Evolutionary conservation across 2,329 filamentous ascomycete species (phyloP), one percentile per base, ranked within the genome.

Genomic region (Epicoccum sorghinum): DNA sequence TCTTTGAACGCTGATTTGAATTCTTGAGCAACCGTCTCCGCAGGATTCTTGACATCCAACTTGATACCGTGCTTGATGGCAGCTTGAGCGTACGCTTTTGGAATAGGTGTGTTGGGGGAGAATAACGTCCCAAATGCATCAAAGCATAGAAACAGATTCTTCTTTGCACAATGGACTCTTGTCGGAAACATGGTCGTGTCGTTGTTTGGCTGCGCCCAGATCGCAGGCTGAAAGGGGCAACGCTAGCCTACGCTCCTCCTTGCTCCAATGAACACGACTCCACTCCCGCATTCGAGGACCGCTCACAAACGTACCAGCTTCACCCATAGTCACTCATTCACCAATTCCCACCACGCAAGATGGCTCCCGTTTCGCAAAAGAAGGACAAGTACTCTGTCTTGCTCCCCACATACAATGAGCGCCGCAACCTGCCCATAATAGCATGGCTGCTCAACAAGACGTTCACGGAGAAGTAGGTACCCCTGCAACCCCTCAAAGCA

Each of bases 371-470:
- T 51, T 76, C 74, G 71, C 68, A 75, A 43, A 64, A 75, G 43
- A 79, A 82, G 64, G 83, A 95, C 83, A 96, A 93, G 80, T 99
- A 97, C 84, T 96, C 93, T 65, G 89, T 99, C 74, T 93, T 99
- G 73, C 86, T 99, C 62, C 95, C 95, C 53, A 99, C 95, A 59
- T 99, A 96, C 86, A 98, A 99, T 77, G 95, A 99, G 85, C 91
- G 95, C 74, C 88, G 87, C 77, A 99, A 99, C 80, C 86, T 99
- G 65, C 95, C 95, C 70, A 95, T 99, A 75, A 91, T 98, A 74
- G 86, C 89, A 71, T 98, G 92, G 91, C 82, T 99, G 76, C 84
- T 99, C 65, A 90, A 96, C 80, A 89, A 88, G 76, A 97, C 89
- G 60, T 98, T 98, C 77, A 91, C 88, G 46, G 86, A 96, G 76